These are phyloP conservation scores for Luzula sylvatica DNA, from an alignment of 176 grass and related monocot species.

Conservation along the genomic window DNA sequence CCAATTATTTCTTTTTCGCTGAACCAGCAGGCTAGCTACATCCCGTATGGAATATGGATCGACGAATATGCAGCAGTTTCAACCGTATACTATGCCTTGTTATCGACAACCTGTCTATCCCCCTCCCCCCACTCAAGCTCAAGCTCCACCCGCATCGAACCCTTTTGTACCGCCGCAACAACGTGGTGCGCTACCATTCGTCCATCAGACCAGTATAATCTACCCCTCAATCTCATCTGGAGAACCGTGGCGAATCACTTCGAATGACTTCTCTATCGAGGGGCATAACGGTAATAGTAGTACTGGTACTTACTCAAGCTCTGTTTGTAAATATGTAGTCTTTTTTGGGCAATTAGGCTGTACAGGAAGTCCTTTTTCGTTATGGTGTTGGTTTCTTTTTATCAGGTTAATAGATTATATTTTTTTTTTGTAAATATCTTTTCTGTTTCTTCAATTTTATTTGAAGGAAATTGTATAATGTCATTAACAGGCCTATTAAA, in stretches of 20 bases:
- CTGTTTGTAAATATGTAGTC: no score
- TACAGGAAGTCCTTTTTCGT: no score
- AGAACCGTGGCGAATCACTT: slow-evolving; percentile 9
- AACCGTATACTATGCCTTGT: slow-evolving; percentile 7
- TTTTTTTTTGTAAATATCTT: no score
- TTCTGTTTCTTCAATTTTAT: no score
- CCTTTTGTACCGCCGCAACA: no score
- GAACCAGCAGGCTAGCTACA: slow-evolving; percentile 12
- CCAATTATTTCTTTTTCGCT: background rate
- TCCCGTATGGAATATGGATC: background rate
- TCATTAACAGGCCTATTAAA: no score
- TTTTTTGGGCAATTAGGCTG: no score
- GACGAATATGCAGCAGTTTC: slow-evolving; percentile 15
- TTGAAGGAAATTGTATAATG: no score
- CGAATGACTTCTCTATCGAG: background rate
- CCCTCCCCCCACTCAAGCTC: no score
- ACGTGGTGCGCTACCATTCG: background rate
- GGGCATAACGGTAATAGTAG: background rate
- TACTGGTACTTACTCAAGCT: slow-evolving; percentile 7
- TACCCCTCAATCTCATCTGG: slow-evolving; percentile 4
- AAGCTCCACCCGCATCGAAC: background rate
- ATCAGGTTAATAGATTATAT: slow-evolving; percentile 6
- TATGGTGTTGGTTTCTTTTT: background rate
- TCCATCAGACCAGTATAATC: background rate
- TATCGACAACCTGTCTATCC: background rate